Evolutionary conservation across 352 stramenopile species (phyloP).

Genomic region (Globisporangium parvum): DNA sequence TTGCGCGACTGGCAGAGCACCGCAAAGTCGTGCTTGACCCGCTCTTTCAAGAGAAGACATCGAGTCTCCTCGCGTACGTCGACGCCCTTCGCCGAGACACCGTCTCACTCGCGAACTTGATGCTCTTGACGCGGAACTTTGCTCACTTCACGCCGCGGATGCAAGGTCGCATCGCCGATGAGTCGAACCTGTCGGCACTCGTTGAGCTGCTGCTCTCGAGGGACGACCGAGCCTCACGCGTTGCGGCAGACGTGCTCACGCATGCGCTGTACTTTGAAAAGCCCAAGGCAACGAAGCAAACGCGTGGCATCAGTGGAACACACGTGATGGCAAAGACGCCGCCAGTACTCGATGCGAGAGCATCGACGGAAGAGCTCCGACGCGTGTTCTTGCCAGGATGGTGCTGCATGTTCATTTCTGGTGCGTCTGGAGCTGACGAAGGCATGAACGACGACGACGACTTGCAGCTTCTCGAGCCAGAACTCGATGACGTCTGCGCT

Average conservation of each 20-base stretch:
- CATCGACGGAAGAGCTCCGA: not conserved
- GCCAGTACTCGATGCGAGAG: not conserved
- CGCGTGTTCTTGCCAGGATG: slow-evolving; percentile 7
- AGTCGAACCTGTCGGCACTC: slow-evolving; percentile 8
- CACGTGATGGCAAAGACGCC: not conserved
- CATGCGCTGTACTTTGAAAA: slow-evolving; percentile 13
- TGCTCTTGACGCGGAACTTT: slow-evolving; percentile 22
- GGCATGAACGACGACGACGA: slow-evolving; percentile 1
- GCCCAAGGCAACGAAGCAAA: not conserved
- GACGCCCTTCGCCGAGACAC: not conserved
- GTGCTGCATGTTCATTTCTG: slow-evolving; percentile 1
- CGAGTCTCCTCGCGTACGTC: slow-evolving; percentile 8
- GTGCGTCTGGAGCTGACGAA: slow-evolving; percentile 1
- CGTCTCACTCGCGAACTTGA: slow-evolving; percentile 19
- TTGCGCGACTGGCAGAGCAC: slow-evolving; percentile 25
- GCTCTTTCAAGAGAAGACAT: slow-evolving; percentile 29
- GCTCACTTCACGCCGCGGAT: slow-evolving; percentile 20
- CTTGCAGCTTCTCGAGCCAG: slow-evolving; percentile 4
- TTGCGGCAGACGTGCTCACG: slow-evolving; percentile 9
- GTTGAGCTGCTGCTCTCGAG: slow-evolving; percentile 1
- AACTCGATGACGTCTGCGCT: slow-evolving; percentile 4
- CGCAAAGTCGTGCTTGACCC: slow-evolving; percentile 15
- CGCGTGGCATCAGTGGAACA: not conserved
- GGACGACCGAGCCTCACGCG: not conserved
- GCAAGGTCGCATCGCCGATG: slow-evolving; percentile 19